Conservation (phyloP, 441 rosid genomes). For the Manihot esculenta region DNA sequence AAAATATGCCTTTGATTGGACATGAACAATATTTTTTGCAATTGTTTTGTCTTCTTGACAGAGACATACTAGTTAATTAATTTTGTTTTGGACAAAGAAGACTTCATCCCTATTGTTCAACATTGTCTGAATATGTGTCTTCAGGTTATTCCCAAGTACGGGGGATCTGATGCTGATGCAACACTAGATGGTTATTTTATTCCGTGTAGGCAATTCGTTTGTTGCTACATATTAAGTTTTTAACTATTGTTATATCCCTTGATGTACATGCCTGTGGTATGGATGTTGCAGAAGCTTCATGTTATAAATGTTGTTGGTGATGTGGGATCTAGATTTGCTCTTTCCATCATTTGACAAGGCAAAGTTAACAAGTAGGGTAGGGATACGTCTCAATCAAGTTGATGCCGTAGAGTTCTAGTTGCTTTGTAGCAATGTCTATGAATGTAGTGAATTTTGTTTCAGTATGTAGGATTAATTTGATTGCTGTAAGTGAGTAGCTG, state of each 20-base stretch:
- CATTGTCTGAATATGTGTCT: too few species aligned
- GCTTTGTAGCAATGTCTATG: not conserved
- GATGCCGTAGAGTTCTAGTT: not conserved
- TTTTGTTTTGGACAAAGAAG: not conserved
- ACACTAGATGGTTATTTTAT: not conserved
- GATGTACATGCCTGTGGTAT: not conserved
- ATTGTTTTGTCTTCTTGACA: too few species aligned
- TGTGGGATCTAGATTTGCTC: not conserved
- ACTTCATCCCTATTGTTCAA: not conserved
- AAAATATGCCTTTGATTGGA: not conserved
- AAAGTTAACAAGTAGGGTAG: not conserved
- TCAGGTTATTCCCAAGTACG: too few species aligned
- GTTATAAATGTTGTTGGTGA: not conserved
- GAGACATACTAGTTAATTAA: too few species aligned
- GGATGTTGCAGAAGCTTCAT: not conserved
- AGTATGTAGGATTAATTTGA: not conserved
- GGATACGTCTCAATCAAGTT: not conserved
- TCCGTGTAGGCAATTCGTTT: too few species aligned
- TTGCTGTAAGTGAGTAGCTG: not conserved
- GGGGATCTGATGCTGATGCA: not conserved
- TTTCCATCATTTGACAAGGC: not conserved
- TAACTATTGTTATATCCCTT: not conserved
- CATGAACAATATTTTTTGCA: not conserved
- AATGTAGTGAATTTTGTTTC: not conserved
- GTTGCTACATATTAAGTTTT: not conserved